Evolutionary conservation across 345 rosid genomes (phyloP).

Genomic region (Turnera subulata): DNA sequence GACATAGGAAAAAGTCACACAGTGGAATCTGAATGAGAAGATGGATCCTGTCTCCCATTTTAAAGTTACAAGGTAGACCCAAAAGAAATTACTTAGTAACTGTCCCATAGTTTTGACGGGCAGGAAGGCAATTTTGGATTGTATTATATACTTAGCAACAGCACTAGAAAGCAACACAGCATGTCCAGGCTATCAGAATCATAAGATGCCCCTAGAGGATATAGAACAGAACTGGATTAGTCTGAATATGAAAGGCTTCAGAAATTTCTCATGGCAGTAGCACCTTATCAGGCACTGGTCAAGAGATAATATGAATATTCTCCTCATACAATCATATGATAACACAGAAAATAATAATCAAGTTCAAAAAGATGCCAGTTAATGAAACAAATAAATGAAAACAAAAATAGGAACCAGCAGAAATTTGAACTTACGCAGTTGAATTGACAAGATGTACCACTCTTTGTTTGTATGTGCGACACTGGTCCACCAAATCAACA

Average conservation of each 20-base stretch:
- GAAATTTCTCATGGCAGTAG: too few species aligned
- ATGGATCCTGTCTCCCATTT: too few species aligned
- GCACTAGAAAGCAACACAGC: neutral
- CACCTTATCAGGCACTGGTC: neutral
- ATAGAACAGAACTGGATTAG: too few species aligned
- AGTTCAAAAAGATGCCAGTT: too few species aligned
- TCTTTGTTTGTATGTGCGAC: slow-evolving; percentile 94
- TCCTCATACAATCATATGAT: too few species aligned
- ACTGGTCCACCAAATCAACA: slow-evolving; percentile 94
- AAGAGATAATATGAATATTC: neutral
- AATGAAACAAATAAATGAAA: slow-evolving; percentile 1
- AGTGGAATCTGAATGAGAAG: neutral
- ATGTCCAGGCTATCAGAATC: neutral
- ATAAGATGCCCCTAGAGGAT: neutral
- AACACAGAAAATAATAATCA: too few species aligned
- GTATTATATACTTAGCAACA: neutral
- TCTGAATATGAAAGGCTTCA: too few species aligned
- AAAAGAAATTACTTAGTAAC: slow-evolving; percentile 1
- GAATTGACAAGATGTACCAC: slow-evolving; percentile 98
- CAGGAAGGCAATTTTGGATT: too few species aligned
- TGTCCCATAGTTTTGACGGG: neutral
- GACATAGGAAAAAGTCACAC: neutral
- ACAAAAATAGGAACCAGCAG: neutral
- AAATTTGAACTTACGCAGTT: slow-evolving; percentile 62
- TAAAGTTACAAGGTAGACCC: neutral